Conservation (phyloP, 768 basidiomycete species). For the Hemileccinum impolitum region DNA sequence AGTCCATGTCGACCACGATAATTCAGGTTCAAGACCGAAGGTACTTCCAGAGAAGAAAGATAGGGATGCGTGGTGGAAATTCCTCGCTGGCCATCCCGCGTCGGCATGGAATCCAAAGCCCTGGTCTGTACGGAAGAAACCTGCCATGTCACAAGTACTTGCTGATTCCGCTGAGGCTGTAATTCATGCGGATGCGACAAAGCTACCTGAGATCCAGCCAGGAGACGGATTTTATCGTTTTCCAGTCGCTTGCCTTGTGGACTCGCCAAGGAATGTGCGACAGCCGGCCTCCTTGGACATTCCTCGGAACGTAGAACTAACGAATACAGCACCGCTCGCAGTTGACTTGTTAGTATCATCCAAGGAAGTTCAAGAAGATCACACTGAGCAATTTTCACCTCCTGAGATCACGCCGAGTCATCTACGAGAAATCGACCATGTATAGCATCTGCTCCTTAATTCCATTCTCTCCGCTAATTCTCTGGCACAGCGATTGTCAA, state of each 20-base stretch:
- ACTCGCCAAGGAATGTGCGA: not conserved
- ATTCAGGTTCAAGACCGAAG: conserved; percentile 21
- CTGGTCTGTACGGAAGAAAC: conserved; percentile 12
- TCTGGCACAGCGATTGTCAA: conserved; percentile 51
- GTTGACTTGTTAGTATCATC: not conserved
- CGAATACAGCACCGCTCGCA: not conserved
- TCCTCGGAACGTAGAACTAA: not conserved
- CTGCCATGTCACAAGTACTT: conserved; percentile 7
- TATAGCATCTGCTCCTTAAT: conserved; percentile 29
- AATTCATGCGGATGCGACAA: not conserved
- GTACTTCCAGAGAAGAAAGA: conserved; percentile 68
- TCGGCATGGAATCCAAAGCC: conserved; percentile 55
- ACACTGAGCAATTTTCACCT: conserved; percentile 25
- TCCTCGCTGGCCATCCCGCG: conserved; percentile 64
- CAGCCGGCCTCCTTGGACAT: not conserved
- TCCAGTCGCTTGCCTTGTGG: not conserved
- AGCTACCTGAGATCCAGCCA: not conserved
- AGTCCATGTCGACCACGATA: conserved; percentile 28
- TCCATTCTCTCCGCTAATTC: conserved; percentile 7
- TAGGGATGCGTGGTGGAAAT: conserved; percentile 79
- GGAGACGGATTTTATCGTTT: not conserved
- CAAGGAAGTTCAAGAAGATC: not conserved
- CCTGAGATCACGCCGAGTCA: conserved; percentile 59
- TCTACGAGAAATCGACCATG: conserved; percentile 64
- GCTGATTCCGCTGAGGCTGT: conserved; percentile 23